These are phyloP conservation scores for Chenopodium album DNA, from an alignment of 148 eudicot genomes.

Conservation along the genomic window DNA sequence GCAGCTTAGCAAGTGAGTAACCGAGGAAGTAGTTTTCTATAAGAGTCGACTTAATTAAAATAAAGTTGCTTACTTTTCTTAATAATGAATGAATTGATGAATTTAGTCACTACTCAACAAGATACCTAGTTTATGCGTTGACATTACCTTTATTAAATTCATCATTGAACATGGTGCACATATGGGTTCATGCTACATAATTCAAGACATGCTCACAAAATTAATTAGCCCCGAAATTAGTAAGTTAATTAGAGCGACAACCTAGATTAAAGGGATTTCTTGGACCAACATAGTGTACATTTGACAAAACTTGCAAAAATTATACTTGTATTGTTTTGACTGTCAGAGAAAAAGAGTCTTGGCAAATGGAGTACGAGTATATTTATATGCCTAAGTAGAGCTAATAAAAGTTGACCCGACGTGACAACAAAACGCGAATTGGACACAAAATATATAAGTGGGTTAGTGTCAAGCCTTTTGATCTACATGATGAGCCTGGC, in stretches of 20 bases:
- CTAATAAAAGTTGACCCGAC: too few relatives aligned
- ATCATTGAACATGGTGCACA: not conserved
- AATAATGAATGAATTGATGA: not conserved
- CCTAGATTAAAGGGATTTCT: not conserved
- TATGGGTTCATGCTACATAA: not conserved
- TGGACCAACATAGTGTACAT: not conserved
- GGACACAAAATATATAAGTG: too few relatives aligned
- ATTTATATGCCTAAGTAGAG: too few relatives aligned
- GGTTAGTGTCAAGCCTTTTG: too few relatives aligned
- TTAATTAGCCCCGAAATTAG: not conserved
- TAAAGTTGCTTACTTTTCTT: not conserved
- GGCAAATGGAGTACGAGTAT: too few relatives aligned
- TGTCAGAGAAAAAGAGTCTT: too few relatives aligned
- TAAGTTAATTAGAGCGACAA: not conserved
- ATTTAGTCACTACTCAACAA: not conserved
- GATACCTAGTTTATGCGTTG: not conserved
- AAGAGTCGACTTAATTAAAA: not conserved
- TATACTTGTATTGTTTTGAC: too few relatives aligned
- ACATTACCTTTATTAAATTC: not conserved
- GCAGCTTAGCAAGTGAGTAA: not conserved
- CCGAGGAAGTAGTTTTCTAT: not conserved
- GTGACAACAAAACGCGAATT: too few relatives aligned
- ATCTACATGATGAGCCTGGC: too few relatives aligned
- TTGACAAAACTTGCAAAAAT: too few relatives aligned
- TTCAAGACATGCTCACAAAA: not conserved